Evolutionary conservation across 2,329 filamentous ascomycete species (phyloP).

Genomic region (Venturia pyrina): DNA sequence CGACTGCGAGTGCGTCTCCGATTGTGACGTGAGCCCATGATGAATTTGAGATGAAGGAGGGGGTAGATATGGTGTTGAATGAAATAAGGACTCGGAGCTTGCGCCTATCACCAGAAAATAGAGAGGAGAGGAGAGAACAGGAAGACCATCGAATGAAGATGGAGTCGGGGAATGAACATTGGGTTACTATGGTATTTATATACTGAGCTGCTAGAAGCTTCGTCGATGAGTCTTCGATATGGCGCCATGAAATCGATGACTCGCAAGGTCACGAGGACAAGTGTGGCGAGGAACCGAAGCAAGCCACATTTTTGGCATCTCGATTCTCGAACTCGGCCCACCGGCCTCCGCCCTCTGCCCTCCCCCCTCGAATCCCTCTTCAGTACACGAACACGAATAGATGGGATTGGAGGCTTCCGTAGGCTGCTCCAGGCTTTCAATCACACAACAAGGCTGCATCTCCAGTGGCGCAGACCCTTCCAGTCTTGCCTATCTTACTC

Average conservation of each 20-base stretch:
- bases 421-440: not conserved
- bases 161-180: not conserved
- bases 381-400: not conserved
- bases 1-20: conserved; percentile 33
- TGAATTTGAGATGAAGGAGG: not conserved
- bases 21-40: conserved; percentile 36
- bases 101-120: not conserved
- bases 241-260: not conserved
- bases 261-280: not conserved
- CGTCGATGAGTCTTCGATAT: not conserved
- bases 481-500: too few species aligned
- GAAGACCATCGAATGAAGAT: not conserved
- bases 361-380: not conserved
- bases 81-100: not conserved
- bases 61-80: not conserved
- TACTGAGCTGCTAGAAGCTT: not conserved
- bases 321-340: too few species aligned
- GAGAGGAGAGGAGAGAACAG: not conserved
- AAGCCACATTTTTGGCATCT: not conserved
- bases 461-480: not conserved
- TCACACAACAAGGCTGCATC: not conserved
- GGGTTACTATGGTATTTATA: not conserved
- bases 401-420: not conserved
- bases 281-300: not conserved
- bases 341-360: too few species aligned